Percentiles rank a stretch among this genome's conserved stretches.
Conservation (phyloP, 192 early-diverging fungal species). For the Polychytrium aggregatum region DNA sequence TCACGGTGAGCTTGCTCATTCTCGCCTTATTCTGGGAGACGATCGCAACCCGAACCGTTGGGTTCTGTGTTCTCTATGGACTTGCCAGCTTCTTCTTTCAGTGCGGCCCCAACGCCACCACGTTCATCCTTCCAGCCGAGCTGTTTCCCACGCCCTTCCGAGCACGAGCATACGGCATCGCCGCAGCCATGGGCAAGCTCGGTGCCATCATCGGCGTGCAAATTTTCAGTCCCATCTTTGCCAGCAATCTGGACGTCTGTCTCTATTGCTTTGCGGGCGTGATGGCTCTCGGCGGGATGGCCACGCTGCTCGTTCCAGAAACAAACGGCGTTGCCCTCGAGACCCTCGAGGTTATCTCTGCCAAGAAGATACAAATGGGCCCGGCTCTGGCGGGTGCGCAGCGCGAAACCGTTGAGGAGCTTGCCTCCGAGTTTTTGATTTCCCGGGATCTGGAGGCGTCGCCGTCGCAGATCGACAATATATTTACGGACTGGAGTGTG, state of each 20-base stretch:
- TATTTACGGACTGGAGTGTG: no score
- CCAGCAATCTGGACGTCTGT: conserved; percentile 4
- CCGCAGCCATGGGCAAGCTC: conserved; percentile 68
- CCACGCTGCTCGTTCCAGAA: conserved; percentile 63
- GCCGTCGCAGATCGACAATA: no score
- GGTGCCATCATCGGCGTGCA: no score
- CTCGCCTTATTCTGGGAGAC: conserved; percentile 40
- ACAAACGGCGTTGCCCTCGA: conserved; percentile 66
- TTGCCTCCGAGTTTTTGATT: no score
- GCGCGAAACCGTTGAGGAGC: no score
- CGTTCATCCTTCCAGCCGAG: conserved; percentile 65
- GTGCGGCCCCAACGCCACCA: conserved; percentile 92
- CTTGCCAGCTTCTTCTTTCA: conserved; percentile 71
- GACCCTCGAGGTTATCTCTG: no score
- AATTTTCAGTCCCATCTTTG: conserved; percentile 27
- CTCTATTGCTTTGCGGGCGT: conserved; percentile 18
- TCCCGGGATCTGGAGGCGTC: no score
- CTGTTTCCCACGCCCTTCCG: conserved; percentile 66
- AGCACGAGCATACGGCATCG: conserved; percentile 68
- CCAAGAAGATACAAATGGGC: no score
- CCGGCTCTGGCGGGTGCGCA: no score
- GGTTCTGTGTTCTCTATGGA: conserved; percentile 6
- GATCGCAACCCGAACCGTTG: conserved; percentile 11
- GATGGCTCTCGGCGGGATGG: conserved; percentile 43
- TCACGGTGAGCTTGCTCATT: conserved; percentile 32